Evolutionary conservation across 2,329 filamentous ascomycete genomes (phyloP).

Genomic region (Cercospora sp.): DNA sequence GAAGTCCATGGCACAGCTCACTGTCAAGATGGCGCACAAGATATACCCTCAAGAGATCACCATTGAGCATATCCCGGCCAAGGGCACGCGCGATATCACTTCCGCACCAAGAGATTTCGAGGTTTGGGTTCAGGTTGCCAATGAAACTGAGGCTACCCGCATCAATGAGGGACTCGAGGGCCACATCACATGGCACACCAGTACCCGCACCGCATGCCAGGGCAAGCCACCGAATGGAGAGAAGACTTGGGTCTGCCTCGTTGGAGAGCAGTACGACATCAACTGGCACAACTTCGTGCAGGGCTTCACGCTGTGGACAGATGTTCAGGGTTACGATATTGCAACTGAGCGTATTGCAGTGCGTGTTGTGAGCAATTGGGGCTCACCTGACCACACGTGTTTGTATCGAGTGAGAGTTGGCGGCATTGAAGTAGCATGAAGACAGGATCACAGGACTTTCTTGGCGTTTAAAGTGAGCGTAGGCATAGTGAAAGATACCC

Average conservation of each 20-base stretch:
- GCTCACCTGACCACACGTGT: constrained; percentile 46
- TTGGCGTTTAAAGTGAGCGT: constrained; percentile 4
- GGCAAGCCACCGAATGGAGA: constrained; percentile 25
- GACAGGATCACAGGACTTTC: neutral
- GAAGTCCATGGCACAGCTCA: constrained; percentile 63
- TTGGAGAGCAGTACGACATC: constrained; percentile 45
- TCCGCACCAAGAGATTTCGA: constrained; percentile 48
- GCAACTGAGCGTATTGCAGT: constrained; percentile 42
- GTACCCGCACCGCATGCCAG: constrained; percentile 12
- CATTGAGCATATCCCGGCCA: constrained; percentile 49
- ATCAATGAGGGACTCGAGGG: constrained; percentile 22
- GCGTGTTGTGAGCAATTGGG: constrained; percentile 47
- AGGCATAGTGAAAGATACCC: constrained; percentile 3
- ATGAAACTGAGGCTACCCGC: constrained; percentile 21
- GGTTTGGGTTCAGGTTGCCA: constrained; percentile 45
- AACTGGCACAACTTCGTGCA: constrained; percentile 45
- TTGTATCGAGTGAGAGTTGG: constrained; percentile 50
- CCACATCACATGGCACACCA: constrained; percentile 20
- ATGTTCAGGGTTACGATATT: constrained; percentile 28
- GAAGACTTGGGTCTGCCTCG: constrained; percentile 44
- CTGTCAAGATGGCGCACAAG: constrained; percentile 49
- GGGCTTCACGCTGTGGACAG: constrained; percentile 41
- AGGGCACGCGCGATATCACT: constrained; percentile 42
- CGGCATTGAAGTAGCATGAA: constrained; percentile 35
- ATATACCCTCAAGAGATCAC: constrained; percentile 45